Evolutionary conservation across 345 rosid genomes (phyloP).

Genomic region (Lagerstroemia speciosa): DNA sequence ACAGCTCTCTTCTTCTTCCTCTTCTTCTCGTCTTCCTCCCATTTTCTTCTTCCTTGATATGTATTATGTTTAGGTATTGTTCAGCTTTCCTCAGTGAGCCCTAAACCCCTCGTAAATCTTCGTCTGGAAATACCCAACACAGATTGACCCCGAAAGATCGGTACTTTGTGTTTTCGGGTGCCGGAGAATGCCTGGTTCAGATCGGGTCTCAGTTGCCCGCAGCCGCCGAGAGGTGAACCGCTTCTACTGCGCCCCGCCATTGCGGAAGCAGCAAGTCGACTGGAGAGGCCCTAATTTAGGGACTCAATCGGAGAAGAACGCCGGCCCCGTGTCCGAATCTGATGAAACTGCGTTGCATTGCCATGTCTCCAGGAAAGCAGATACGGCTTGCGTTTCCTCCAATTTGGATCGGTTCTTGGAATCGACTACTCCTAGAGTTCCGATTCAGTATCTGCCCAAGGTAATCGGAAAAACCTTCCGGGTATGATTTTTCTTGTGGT

Average conservation of each 20-base stretch:
- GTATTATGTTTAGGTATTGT: neutral
- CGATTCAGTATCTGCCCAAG: constrained; percentile 50
- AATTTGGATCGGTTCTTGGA: constrained; percentile 96
- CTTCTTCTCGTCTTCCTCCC: neutral
- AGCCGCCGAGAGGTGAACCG: constrained; percentile 33
- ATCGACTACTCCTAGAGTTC: constrained; percentile 62
- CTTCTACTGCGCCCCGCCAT: constrained; percentile 34
- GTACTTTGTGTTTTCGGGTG: neutral
- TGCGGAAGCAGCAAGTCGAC: constrained; percentile 23
- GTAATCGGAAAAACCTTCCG: constrained; percentile 24
- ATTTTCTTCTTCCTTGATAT: neutral
- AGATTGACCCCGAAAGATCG: neutral
- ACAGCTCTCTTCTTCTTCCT: neutral
- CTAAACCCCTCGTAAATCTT: constrained; percentile 2
- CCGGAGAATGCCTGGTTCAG: constrained; percentile 29
- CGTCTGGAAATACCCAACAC: neutral
- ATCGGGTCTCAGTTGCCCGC: constrained; percentile 21
- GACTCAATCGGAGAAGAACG: constrained; percentile 17
- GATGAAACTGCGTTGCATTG: constrained; percentile 32
- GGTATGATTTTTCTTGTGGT: neutral
- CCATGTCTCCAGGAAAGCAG: constrained; percentile 27
- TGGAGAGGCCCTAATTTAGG: neutral
- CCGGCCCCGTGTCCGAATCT: constrained; percentile 14
- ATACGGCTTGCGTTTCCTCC: constrained; percentile 19
- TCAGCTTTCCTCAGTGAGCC: neutral